phyloP scores from a whole-genome alignment of 2,329 filamentous ascomycete genomes.

The Alternaria sp. region DNA sequence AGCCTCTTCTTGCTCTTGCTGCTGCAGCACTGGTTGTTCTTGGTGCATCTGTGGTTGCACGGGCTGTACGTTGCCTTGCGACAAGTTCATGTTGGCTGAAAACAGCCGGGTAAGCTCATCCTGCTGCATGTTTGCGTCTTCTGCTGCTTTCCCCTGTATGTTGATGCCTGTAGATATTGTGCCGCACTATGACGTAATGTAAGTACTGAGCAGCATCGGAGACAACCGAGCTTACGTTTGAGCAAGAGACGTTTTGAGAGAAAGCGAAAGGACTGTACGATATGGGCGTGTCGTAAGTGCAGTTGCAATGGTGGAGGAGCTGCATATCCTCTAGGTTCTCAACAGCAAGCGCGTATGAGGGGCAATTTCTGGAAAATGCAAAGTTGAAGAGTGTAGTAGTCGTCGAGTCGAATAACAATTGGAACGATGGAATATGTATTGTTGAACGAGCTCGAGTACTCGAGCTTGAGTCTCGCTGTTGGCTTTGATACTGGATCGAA shows the following conservation, averaged over 20 bases:
- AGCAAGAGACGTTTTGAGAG: slow-evolving; percentile 56
- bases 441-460: slow-evolving; percentile 21
- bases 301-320: slow-evolving; percentile 52
- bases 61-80: slow-evolving; percentile 44
- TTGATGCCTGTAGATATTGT: slow-evolving; percentile 55
- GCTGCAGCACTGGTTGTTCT: slow-evolving; percentile 21
- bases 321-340: slow-evolving; percentile 43
- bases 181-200: slow-evolving; percentile 57
- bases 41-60: slow-evolving; percentile 54
- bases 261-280: slow-evolving; percentile 55
- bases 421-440: slow-evolving; percentile 24
- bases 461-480: slow-evolving; percentile 26
- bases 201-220: slow-evolving; percentile 31
- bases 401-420: slow-evolving; percentile 27
- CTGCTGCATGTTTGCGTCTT: slow-evolving; percentile 65
- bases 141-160: slow-evolving; percentile 45
- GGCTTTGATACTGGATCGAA: slow-evolving; percentile 21
- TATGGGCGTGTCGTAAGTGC: slow-evolving; percentile 52
- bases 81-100: slow-evolving; percentile 75
- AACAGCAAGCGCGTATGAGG: slow-evolving; percentile 23
- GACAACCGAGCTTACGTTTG: slow-evolving; percentile 54
- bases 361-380: slow-evolving; percentile 5
- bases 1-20: slow-evolving; percentile 31
- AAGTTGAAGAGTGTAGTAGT: slow-evolving; percentile 28
- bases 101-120: slow-evolving; percentile 86